Evolutionary conservation across 768 basidiomycete genomes (phyloP), one percentile per base, ranked within the genome.

Genomic region (Dioszegia aurantiaca): DNA sequence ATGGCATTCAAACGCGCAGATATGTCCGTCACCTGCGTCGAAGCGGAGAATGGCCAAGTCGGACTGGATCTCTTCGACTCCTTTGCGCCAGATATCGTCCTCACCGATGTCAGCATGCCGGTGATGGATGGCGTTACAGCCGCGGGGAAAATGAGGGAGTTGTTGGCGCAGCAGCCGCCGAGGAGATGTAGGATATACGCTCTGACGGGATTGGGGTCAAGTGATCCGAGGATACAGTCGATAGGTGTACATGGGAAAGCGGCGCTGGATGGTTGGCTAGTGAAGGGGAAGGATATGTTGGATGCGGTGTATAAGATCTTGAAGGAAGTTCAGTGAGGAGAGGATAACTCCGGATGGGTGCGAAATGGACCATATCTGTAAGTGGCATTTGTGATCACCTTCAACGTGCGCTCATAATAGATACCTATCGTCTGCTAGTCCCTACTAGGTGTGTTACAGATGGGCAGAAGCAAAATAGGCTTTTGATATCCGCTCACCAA

Each of bases 61-160:
- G 72, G 63, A 2, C 27, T 73, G 14, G 60, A 70, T 17, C 17
- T 45, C 0, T 67, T 67, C 40, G 47, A 23, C 1, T 52, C 55
- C 1, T 65, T 63, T 36, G 36, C 24, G 17, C 72, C 72, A 1
- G 55, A 70, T 49, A 30, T 73, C 26, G 61, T 67, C 0, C 46
- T 70, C 14, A 65, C 67, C n/a, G 72, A 73, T 53, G 59, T 73
- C 4, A 67, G 64, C 5, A 73, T 73, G 72, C 72, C 72, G 0
- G 55, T 60, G 5, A 67, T 73, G 69, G 69, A 70, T 44, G 72
- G 72, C 5, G 46, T 70, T 17, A 59, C 63, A 1, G 59, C 68
- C 0, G 65, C 68, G 9, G 55, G 62, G 5, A 31, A 55, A 59
- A 67, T 72, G 58, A 47, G 70, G 21, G 58, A 58, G 24, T 39